Evolutionary conservation across 75 land plant species (phyloP).

Genomic region (Cupressus sempervirens): DNA sequence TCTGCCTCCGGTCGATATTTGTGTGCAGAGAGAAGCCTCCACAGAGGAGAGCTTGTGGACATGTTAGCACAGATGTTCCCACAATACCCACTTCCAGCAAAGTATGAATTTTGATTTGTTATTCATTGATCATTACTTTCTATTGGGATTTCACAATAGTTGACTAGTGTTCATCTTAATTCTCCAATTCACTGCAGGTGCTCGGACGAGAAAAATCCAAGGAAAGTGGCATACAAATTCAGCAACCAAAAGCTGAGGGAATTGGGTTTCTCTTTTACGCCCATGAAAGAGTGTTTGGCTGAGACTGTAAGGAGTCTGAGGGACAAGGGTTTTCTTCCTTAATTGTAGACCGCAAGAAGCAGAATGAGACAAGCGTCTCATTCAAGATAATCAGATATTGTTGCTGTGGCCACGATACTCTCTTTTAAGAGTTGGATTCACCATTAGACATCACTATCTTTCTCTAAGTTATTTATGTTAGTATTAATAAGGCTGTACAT

Average conservation of each 20-base stretch:
- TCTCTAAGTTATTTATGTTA: no score
- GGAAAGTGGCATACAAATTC: constrained; percentile 50
- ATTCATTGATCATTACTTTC: no score
- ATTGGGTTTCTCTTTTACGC: constrained; percentile 62
- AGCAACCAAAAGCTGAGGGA: constrained; percentile 9
- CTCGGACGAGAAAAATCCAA: constrained; percentile 62
- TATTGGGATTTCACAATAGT: neutral
- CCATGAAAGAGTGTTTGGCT: constrained; percentile 44
- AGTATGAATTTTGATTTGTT: neutral
- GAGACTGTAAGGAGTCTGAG: constrained; percentile 60
- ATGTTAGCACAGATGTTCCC: constrained; percentile 24
- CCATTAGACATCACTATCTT: no score
- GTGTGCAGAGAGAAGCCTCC: constrained; percentile 26
- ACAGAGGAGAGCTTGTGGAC: constrained; percentile 22
- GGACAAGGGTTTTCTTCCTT: constrained; percentile 50
- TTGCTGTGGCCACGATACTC: no score
- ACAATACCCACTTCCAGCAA: constrained; percentile 24
- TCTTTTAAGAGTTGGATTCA: no score
- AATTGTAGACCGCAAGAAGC: no score
- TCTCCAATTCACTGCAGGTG: constrained; percentile 39
- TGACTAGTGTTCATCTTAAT: neutral
- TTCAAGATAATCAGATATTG: no score
- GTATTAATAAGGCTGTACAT: no score
- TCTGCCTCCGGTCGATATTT: constrained; percentile 17
- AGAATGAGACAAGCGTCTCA: no score